phyloP scores from a whole-genome alignment of 2,329 filamentous ascomycete species.

The Curvularia eragrostidis region DNA sequence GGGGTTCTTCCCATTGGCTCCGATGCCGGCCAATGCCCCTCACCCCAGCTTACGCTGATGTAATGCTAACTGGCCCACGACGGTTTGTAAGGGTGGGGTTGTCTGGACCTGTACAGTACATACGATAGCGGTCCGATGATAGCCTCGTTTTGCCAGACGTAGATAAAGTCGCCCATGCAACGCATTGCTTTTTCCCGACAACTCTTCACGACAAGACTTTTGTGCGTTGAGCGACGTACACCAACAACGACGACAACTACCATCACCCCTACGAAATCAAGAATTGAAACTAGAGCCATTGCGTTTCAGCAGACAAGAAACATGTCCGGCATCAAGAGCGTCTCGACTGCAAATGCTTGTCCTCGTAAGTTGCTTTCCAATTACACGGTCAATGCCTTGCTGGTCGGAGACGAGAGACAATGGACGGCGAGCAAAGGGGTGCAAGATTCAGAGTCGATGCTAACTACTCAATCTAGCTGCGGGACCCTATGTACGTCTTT shows the following conservation, averaged over 20 bases:
- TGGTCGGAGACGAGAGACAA: neutral
- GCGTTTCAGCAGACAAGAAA: slow-evolving; percentile 21
- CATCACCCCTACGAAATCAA: neutral
- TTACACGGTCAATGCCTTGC: neutral
- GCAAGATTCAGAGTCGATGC: neutral
- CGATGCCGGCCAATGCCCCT: slow-evolving; percentile 4
- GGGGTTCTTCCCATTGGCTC: neutral
- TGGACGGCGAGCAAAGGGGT: slow-evolving; percentile 13
- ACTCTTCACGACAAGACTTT: neutral
- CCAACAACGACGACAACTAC: neutral
- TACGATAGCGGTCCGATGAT: slow-evolving; percentile 31
- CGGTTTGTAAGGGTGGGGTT: neutral
- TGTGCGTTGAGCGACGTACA: neutral
- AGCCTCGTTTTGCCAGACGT: slow-evolving; percentile 34
- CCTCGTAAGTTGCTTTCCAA: slow-evolving; percentile 47
- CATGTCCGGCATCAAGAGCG: slow-evolving; percentile 55
- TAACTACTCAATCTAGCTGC: slow-evolving; percentile 43
- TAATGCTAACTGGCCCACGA: neutral
- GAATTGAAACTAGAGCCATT: neutral
- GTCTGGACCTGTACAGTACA: slow-evolving; percentile 9
- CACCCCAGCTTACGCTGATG: slow-evolving; percentile 1
- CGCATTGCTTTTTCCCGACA: neutral
- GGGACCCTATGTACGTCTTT: slow-evolving; percentile 53
- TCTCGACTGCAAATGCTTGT: slow-evolving; percentile 52
- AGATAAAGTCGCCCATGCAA: slow-evolving; percentile 20